These are phyloP conservation scores for Protostelium mycophagum DNA, from an alignment of 78 protist genomes.

Conservation along the genomic window DNA sequence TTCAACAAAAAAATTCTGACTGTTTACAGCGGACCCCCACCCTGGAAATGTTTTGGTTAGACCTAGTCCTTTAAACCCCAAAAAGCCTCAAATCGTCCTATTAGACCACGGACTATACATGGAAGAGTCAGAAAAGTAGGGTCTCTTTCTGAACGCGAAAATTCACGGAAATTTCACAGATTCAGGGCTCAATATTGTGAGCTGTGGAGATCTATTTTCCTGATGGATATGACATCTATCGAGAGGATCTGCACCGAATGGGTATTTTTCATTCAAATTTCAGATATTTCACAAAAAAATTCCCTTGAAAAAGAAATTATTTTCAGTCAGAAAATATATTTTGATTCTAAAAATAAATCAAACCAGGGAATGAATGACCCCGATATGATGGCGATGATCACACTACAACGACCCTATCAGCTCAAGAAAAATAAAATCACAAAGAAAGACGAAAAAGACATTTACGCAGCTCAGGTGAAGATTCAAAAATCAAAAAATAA, in stretches of 20 bases:
- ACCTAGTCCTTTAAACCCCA: background rate
- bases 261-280: no score
- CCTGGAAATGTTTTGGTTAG: background rate
- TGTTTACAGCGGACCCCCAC: background rate
- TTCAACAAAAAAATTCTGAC: background rate
- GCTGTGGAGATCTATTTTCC: background rate
- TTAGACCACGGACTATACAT: conserved; percentile 6
- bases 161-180: no score
- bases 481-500: no score
- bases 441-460: background rate
- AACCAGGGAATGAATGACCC: background rate
- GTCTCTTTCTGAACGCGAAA: no score
- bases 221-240: background rate
- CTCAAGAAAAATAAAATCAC: background rate
- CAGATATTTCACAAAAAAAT: no score
- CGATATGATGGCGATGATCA: background rate
- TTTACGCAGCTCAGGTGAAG: background rate
- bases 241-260: conserved; percentile 1
- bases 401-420: background rate
- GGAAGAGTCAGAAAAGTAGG: background rate
- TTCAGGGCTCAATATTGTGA: conserved; percentile 1
- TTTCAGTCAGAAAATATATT: background rate
- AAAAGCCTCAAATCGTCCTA: background rate
- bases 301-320: no score
- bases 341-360: background rate